Conservation (phyloP, 208 protist genomes). For the Kentomonas sorsogonicus region DNA sequence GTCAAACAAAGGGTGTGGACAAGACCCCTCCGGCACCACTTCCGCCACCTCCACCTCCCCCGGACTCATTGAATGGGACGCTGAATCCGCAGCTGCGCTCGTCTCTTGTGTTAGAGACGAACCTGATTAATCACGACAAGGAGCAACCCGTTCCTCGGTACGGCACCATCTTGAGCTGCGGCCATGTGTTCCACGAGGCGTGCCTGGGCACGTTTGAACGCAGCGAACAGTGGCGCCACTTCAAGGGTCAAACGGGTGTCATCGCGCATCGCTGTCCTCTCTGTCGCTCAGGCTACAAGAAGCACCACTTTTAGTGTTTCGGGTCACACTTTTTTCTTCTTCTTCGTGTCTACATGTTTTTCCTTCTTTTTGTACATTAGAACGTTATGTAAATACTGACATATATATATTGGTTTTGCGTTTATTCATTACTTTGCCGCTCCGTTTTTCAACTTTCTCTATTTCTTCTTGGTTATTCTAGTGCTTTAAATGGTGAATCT, state of each 20-base stretch:
- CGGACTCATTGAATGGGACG: too few relatives aligned
- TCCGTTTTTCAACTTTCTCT: too few relatives aligned
- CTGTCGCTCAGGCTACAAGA: slow-evolving; percentile 74
- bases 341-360: neutral
- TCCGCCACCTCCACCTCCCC: neutral
- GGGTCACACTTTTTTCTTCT: slow-evolving; percentile 12
- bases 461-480: neutral
- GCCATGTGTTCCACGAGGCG: slow-evolving; percentile 70
- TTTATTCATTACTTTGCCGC: too few relatives aligned
- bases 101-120: too few relatives aligned
- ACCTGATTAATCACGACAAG: too few relatives aligned
- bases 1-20: neutral
- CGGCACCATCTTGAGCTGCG: slow-evolving; percentile 78
- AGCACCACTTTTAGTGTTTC: slow-evolving; percentile 43
- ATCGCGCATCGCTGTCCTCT: slow-evolving; percentile 54
- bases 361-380: neutral
- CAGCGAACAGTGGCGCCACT: slow-evolving; percentile 45
- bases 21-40: neutral
- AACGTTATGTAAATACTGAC: too few relatives aligned
- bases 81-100: too few relatives aligned
- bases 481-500: neutral
- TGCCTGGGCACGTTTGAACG: slow-evolving; percentile 75
- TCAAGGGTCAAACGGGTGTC: slow-evolving; percentile 7
- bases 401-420: too few relatives aligned
- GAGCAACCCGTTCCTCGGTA: too few relatives aligned